Percentiles rank a stretch among this genome's conserved stretches.
Conservation (phyloP, 78 protist species). For the Blattamonas nauphoetae region DNA sequence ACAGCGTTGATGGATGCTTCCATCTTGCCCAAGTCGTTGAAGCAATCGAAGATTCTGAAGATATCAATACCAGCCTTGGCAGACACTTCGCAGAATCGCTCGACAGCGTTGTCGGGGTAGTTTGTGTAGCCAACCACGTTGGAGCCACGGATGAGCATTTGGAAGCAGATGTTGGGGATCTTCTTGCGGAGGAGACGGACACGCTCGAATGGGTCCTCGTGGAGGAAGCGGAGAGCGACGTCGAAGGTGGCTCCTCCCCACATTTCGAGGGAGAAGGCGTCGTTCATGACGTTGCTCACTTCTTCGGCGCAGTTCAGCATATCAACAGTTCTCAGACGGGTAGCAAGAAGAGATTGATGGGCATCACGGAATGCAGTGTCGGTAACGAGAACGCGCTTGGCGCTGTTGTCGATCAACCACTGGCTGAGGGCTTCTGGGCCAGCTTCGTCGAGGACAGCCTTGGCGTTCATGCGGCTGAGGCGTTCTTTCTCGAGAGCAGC, state of each 20-base stretch:
- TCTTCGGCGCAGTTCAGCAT: constrained; percentile 38
- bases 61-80: constrained; percentile 56
- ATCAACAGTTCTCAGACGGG: constrained; percentile 70
- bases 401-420: constrained; percentile 1
- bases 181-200: constrained; percentile 46
- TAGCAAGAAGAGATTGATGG: constrained; percentile 70
- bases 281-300: constrained; percentile 23
- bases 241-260: constrained; percentile 92
- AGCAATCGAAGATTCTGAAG: constrained; percentile 79
- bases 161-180: constrained; percentile 29
- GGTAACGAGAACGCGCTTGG: constrained; percentile 33
- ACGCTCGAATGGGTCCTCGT: constrained; percentile 66
- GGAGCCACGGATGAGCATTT: constrained; percentile 50
- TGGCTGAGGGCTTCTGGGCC: not conserved
- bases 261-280: constrained; percentile 36
- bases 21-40: constrained; percentile 65
- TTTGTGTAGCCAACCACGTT: constrained; percentile 78
- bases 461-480: not conserved
- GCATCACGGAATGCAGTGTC: constrained; percentile 83
- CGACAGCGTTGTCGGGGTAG: constrained; percentile 79
- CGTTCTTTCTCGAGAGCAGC: not conserved
- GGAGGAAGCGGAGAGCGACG: constrained; percentile 66
- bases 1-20: constrained; percentile 62
- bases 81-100: constrained; percentile 39
- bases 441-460: not conserved